Base-by-base conservation (phyloP, 2,329 filamentous ascomycete genomes). In the Colletotrichum truncatum region DNA sequence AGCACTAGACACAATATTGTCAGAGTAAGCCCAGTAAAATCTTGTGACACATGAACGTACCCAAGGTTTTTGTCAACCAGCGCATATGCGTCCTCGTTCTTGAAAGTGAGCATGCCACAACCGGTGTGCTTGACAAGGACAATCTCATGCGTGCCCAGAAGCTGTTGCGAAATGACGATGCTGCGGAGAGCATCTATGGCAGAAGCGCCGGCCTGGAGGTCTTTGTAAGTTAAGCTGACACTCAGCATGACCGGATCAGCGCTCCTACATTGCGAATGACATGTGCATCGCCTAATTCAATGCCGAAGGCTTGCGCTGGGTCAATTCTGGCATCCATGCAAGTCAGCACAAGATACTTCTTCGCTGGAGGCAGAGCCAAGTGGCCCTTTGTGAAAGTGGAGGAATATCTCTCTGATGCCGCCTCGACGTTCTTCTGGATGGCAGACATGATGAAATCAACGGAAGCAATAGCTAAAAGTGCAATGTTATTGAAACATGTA, bases 321-420 rank as follows among this genome's bases (percentile, higher is more conserved):
- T 95, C 85, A 70, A 89, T 81, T 54, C 92, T 88, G 5, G 93
- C 91, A 73, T 96, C 92, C 92, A 96, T 96, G 78, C 93, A 96
- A 0, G 91, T 92, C 45, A 95, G 84, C 26, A 76, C 69, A 5
- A 71, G 81, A 72, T 92, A 92, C 70, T 90, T 86, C 78, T 91
- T 91, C 9, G 87, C 87, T 0, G 92, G 92, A 0, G 91, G 90
- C 1, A 93, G 83, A 1, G 87, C 83, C 4, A 94, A 83, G 67
- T 89, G 69, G 14, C 89, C 91, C 67, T 92, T 82, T n/a, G 82
- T 87, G 76, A 94, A 94, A 3, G 32, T 21, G 9, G 58, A 32
- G 6, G 66, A 67, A 48, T 68, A 56, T 28, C 23, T 60, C 25
- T 57, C 66, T 14, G 66, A 68, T 18, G 66, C 64, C 28, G 34